phyloP scores from a whole-genome alignment of 2,329 filamentous ascomycete species.

The Venturia oleaginea region DNA sequence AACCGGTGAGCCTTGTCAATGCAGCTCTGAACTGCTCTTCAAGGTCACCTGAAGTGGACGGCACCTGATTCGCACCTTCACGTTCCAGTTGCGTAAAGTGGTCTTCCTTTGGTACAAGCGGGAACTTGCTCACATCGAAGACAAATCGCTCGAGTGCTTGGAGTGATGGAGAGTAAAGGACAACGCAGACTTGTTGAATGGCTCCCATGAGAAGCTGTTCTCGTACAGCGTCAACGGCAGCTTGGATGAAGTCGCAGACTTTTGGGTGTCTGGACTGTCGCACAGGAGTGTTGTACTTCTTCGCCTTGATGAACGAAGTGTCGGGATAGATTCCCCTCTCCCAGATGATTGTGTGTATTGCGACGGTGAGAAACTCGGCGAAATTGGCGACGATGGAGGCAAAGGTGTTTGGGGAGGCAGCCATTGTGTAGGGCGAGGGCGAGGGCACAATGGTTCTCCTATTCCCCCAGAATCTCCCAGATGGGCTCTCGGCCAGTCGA shows the following conservation, averaged over 20 bases:
- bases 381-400: conserved; percentile 58
- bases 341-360: conserved; percentile 79
- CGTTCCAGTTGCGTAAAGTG: conserved; percentile 42
- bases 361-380: conserved; percentile 69
- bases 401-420: conserved; percentile 29
- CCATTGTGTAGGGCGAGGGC: background rate
- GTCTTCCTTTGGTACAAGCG: conserved; percentile 37
- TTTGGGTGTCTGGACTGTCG: conserved; percentile 78
- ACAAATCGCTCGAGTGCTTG: conserved; percentile 52
- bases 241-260: conserved; percentile 77
- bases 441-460: background rate
- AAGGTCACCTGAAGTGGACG: conserved; percentile 40
- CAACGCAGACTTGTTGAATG: conserved; percentile 47
- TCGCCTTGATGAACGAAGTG: conserved; percentile 66
- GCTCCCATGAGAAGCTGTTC: conserved; percentile 54
- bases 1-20: conserved; percentile 52
- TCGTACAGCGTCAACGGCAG: conserved; percentile 65
- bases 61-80: background rate
- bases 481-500: background rate
- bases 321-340: conserved; percentile 71
- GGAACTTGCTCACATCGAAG: conserved; percentile 50
- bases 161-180: conserved; percentile 44
- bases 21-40: conserved; percentile 65
- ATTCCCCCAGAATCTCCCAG: background rate
- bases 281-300: conserved; percentile 76